These are phyloP conservation scores for Calonectria honghensis DNA, from an alignment of 2,329 filamentous ascomycete genomes.

Conservation along the genomic window DNA sequence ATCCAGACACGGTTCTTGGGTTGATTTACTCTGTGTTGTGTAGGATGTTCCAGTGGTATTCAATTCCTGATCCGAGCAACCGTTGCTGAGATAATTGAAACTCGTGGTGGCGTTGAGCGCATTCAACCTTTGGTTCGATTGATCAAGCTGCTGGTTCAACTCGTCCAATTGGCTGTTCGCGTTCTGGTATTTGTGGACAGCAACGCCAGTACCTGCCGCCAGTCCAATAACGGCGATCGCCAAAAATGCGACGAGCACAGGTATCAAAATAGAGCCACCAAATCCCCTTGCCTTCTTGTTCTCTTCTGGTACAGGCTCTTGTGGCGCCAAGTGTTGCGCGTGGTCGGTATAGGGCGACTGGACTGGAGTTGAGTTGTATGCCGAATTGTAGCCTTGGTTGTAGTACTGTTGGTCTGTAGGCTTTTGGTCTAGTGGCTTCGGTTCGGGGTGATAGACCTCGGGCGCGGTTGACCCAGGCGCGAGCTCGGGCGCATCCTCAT, in stretches of 20 bases:
- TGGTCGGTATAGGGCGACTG: not conserved
- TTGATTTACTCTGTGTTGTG: constrained; percentile 8
- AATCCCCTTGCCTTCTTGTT: not conserved
- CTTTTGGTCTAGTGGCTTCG: not conserved
- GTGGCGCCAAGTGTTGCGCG: not conserved
- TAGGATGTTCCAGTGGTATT: constrained; percentile 1
- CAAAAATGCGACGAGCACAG: not conserved
- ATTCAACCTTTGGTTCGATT: not conserved
- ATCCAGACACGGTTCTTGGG: too few species aligned
- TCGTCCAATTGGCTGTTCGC: not conserved
- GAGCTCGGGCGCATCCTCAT: constrained; percentile 9
- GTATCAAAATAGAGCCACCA: not conserved
- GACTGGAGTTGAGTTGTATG: not conserved
- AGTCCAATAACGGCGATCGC: constrained; percentile 11
- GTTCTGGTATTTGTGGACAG: constrained; percentile 1
- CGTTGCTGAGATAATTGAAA: not conserved
- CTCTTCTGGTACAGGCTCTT: not conserved
- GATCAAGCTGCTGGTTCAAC: not conserved
- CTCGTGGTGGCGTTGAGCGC: not conserved
- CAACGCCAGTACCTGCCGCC: constrained; percentile 5
- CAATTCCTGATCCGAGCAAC: constrained; percentile 6
- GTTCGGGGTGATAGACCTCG: constrained; percentile 2
- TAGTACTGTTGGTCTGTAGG: not conserved
- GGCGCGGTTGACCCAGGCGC: not conserved
- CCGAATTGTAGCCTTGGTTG: not conserved